Base-by-base conservation (phyloP, 331 rosid genomes). In the Erythrophleum ivorense region DNA sequence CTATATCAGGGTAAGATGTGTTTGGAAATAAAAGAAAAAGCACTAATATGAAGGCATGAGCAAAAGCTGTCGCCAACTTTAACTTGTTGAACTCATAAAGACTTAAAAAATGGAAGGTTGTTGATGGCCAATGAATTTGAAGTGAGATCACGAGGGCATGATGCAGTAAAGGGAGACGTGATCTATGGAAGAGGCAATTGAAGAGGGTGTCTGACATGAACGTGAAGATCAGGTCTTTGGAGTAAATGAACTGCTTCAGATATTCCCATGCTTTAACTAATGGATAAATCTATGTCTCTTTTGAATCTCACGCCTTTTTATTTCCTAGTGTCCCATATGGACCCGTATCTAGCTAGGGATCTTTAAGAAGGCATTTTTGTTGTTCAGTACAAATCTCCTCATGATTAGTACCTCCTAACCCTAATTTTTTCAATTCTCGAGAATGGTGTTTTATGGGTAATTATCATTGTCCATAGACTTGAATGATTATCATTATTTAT, bases 201-300 rank as follows among this genome's bases (percentile, higher is more conserved):
- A 60, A 60, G 9, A 24, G 34, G 16, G 40, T 16, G 73, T 79
- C 84, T 84, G 84, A 84, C 84, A 83, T 76, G 83, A 90, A 82
- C 91, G 91, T 88, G 93, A 88, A 79, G 24, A 29, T 71, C 78
- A 74, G 83, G 46, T 55, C 73, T 75, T 52, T 3, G 45, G 41
- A 58, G 67, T 90, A 31, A 87, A 86, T 87, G 84, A 82, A 82
- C 73, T 65, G 66, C 38, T 71, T 76, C 19, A 58, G 6, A 50
- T 80, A 67, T 52, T 75, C 40, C 24, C 43, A 11, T 60, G 43
- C 55, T 48, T 70, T 76, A 29, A 9, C 40, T 68, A 48, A 36
- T 71, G 66, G 48, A 50, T 10, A 62, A 21, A 78, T 68, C 5
- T 16, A 9, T 57, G 62, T 59, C 83, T 7, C 49, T 69, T 57